Evolutionary conservation across 2,329 filamentous ascomycete species (phyloP).

Genomic region (Cladosporium halotolerans): DNA sequence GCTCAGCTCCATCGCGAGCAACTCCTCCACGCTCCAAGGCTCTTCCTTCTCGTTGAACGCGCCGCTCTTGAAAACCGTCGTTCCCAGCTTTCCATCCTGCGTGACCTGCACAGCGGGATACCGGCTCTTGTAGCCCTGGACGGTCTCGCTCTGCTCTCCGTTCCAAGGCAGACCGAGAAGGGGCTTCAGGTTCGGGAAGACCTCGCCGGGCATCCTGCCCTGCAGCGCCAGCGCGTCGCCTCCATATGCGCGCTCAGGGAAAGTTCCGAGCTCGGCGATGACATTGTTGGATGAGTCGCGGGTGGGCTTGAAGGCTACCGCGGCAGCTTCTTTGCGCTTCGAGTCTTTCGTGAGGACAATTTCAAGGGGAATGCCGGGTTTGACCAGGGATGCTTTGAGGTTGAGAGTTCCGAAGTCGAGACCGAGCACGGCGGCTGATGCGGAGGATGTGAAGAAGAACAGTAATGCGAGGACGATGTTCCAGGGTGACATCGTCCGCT

Average conservation of each 20-base stretch:
- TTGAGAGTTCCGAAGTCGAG: conserved; percentile 94
- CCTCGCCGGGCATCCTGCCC: conserved; percentile 82
- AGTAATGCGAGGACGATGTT: conserved; percentile 6
- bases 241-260: conserved; percentile 86
- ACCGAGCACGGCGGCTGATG: conserved; percentile 73
- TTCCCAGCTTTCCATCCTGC: conserved; percentile 53
- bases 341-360: conserved; percentile 98
- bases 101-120: conserved; percentile 74
- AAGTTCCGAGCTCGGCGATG: conserved; percentile 44
- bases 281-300: conserved; percentile 52
- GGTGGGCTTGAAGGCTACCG: conserved; percentile 88
- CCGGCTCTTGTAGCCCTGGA: conserved; percentile 64
- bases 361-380: conserved; percentile 93
- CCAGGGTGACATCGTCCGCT: conserved; percentile 2
- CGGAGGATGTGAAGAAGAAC: conserved; percentile 34
- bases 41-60: conserved; percentile 61
- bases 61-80: conserved; percentile 75
- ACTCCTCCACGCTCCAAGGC: conserved; percentile 74
- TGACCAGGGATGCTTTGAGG: conserved; percentile 92
- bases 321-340: conserved; percentile 86
- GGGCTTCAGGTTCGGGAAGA: conserved; percentile 89
- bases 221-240: conserved; percentile 83
- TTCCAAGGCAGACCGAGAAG: conserved; percentile 63
- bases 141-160: conserved; percentile 50
- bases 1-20: conserved; percentile 93